Conservation (phyloP, 768 basidiomycete species). For the Macrolepiota dolichaula region DNA sequence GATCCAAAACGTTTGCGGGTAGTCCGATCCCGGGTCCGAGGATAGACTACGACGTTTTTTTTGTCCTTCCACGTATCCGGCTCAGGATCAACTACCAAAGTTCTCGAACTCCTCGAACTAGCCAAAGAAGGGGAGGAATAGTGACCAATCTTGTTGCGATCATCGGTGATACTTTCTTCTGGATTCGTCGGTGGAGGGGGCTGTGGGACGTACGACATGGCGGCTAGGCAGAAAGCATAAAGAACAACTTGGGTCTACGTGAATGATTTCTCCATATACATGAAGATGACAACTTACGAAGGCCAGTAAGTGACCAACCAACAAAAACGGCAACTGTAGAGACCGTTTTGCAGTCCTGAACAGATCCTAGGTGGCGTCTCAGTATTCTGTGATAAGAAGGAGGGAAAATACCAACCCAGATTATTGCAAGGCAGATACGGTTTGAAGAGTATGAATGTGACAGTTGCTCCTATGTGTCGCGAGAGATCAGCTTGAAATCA, state of each 20-base stretch:
- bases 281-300: conserved; percentile 26
- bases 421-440: conserved; percentile 32
- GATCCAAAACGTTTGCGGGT: conserved; percentile 20
- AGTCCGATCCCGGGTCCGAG: conserved; percentile 18
- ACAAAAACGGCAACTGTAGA: conserved; percentile 25
- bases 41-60: conserved; percentile 19
- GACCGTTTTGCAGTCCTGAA: conserved; percentile 26
- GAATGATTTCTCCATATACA: not conserved
- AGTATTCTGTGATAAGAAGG: not conserved
- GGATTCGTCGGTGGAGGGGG: conserved; percentile 22
- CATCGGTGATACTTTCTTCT: conserved; percentile 16
- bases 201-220: conserved; percentile 26
- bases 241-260: conserved; percentile 20
- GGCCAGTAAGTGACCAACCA: conserved; percentile 28
- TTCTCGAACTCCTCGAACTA: not conserved
- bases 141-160: not conserved
- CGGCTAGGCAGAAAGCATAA: conserved; percentile 25
- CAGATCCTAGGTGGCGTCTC: conserved; percentile 19
- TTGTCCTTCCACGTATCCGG: conserved; percentile 14
- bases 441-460: conserved; percentile 26
- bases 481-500: not conserved
- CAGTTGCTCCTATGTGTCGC: conserved; percentile 25
- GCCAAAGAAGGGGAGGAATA: not conserved
- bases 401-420: conserved; percentile 21
- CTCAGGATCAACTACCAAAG: not conserved